Percentiles rank a stretch among this genome's conserved stretches.
These are phyloP conservation scores for Colletotrichum cuscutae DNA, from an alignment of 2,329 filamentous ascomycete genomes.

Conservation along the genomic window DNA sequence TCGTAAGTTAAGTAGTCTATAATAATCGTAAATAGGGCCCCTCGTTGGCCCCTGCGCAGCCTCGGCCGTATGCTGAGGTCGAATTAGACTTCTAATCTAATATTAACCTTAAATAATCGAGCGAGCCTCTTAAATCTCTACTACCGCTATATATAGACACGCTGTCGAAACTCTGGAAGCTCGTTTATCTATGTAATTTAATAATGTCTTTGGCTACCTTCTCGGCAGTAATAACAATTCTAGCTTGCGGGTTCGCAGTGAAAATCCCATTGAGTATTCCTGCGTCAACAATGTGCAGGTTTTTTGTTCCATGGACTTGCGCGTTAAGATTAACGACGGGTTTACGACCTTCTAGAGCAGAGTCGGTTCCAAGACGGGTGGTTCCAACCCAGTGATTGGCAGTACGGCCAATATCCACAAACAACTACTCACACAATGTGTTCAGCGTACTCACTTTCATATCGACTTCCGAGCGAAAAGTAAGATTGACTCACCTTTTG, in stretches of 20 bases:
- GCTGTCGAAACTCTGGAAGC: not conserved
- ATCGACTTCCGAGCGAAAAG: too few relatives aligned
- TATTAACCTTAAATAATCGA: too few relatives aligned
- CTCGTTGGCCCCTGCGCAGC: too few relatives aligned
- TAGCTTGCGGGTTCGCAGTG: not conserved
- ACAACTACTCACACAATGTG: not conserved
- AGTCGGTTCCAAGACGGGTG: not conserved
- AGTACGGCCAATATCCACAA: not conserved
- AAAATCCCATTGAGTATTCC: slow-evolving; percentile 30
- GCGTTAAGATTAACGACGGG: not conserved
- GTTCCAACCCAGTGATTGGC: not conserved
- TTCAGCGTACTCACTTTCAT: too few relatives aligned
- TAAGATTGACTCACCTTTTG: not conserved
- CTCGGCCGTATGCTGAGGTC: too few relatives aligned
- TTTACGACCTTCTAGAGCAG: not conserved
- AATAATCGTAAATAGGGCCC: too few relatives aligned
- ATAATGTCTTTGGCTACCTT: not conserved
- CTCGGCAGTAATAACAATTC: not conserved
- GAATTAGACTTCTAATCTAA: too few relatives aligned
- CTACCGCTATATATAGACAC: too few relatives aligned
- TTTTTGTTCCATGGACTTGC: slow-evolving; percentile 37
- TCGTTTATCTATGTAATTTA: not conserved
- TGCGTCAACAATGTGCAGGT: slow-evolving; percentile 38
- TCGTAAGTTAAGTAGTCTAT: too few relatives aligned
- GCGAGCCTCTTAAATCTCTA: not conserved